Evolutionary conservation across 2,329 filamentous ascomycete genomes (phyloP), one percentile per base, ranked within the genome.

Genomic region (Sporothrix mexicana): DNA sequence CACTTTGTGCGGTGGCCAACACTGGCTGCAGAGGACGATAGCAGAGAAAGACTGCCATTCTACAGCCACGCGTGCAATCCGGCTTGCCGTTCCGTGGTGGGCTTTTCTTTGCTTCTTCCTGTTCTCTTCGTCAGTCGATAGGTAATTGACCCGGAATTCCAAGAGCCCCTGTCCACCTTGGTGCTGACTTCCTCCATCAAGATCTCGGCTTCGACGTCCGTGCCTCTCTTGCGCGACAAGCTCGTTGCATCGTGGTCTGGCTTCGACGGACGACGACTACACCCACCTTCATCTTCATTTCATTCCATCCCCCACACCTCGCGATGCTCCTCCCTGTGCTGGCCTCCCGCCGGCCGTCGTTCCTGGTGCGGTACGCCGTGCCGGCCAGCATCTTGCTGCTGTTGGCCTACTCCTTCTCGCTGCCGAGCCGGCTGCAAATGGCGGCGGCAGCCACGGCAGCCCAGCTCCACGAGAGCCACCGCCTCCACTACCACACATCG

Each of bases 311-410:
- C 55, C 20, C 30, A 2, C 36, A 47, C n/a, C 1, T n/a, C 30
- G 71, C 47, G n/a, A 78, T 83, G 81, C 80, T 80, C 74, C 79
- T 81, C 73, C 77, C 82, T 61, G 79, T 79, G n/a, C 82, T 83
- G 68, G 80, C 80, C 12, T 79, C 81, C 47, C 80, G 82, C 68
- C 81, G 83, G 9, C 81, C 82, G 15, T 82, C 81, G 47, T 79
- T 82, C 62, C 74, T 83, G 71, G 66, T 83, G 47, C 82, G 82
- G 73, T 83, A 81, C 74, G 73, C 82, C 13, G 73, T 82, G 2
- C 79, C 81, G 1, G 78, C 79, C 53, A 70, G 79, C 45, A 61
- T 83, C 20, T 69, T 84, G 36, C 71, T 81, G 51, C 72, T 78
- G 43, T 74, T 80, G 25, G 74, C 83, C 73, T 82, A 82, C 76